Evolutionary conservation across 2,329 filamentous ascomycete genomes (phyloP), one percentile per base, ranked within the genome.

Genomic region (Rhinocladiella mackenziei): DNA sequence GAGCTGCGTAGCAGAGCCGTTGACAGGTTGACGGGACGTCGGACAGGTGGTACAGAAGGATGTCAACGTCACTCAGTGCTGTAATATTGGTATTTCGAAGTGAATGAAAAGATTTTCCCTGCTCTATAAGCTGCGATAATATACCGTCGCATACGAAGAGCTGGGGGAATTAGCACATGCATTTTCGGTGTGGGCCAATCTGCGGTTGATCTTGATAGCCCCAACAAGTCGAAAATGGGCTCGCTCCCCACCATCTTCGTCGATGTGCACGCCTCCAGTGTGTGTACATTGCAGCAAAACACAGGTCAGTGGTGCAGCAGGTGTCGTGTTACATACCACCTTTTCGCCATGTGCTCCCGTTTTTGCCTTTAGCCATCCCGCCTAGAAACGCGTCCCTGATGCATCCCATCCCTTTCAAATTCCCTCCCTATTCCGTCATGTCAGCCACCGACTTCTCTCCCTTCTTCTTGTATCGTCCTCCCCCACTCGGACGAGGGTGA

Each of bases 361-460:
- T 32, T 40, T 43, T 22, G 17, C 20, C 17, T 39, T 48, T 43
- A 25, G 45, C 31, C 31, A 33, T 33, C n/a, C 6, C 31, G 14
- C 31, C 31, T 17, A n/a, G n/a, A 15, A 14, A 18, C 9, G 8
- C 31, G 14, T n/a, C n/a, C n/a, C n/a, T n/a, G n/a, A n/a, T n/a
- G n/a, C n/a, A n/a, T n/a, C n/a, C n/a, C n/a, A n/a, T n/a, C n/a
- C n/a, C n/a, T n/a, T n/a, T 31, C 15, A 10, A 8, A 31, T 39
- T 17, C 29, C 30, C 37, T 19, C 28, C n/a, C 14, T 15, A 11
- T 15, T 37, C n/a, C 43, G 40, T 23, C 41, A 37, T 42, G 36
- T 28, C 34, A n/a, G 5, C 22, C 20, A 5, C 26, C 15, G 22
- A 17, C 39, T 29, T 23, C 15, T 14, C 32, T n/a, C 18, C 20